phyloP scores from a whole-genome alignment of 1,284 basidiomycete species.

The Erythrobasidium hasegawianum region DNA sequence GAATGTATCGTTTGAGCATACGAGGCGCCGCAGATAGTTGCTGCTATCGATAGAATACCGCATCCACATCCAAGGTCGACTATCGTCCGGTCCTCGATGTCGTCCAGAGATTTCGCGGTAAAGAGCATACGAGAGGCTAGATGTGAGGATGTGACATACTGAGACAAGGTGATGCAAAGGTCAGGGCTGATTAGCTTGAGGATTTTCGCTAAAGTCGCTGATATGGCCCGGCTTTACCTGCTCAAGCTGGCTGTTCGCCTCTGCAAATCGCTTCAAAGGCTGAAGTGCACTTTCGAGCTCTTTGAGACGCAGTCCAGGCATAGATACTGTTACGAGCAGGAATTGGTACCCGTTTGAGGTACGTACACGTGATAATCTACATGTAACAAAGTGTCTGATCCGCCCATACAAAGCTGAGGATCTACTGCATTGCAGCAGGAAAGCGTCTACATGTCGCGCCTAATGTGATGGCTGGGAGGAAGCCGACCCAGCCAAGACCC shows the following conservation, averaged over 20 bases:
- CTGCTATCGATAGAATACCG: constrained; percentile 41
- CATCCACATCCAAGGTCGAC: constrained; percentile 41
- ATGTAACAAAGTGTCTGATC: too few species aligned
- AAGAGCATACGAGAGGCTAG: constrained; percentile 36
- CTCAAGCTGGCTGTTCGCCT: constrained; percentile 31
- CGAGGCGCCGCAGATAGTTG: constrained; percentile 42
- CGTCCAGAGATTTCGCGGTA: constrained; percentile 25
- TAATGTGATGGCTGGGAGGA: too few species aligned
- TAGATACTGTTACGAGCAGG: not conserved
- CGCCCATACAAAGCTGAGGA: too few species aligned
- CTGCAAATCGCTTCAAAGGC: constrained; percentile 30
- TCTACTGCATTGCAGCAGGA: too few species aligned
- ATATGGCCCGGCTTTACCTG: constrained; percentile 11
- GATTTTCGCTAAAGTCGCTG: not conserved
- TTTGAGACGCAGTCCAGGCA: constrained; percentile 19
- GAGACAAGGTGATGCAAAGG: not conserved
- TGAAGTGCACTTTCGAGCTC: constrained; percentile 32
- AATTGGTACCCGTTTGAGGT: too few species aligned
- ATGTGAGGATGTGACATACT: constrained; percentile 33
- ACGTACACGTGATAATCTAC: too few species aligned
- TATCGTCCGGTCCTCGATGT: constrained; percentile 39
- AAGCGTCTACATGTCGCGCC: too few species aligned
- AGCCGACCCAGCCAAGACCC: too few species aligned
- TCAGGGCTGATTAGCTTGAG: not conserved
- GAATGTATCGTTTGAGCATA: constrained; percentile 6